Evolutionary conservation across 192 early-diverging fungal genomes (phyloP).

Genomic region (Backusella tarrabulga): DNA sequence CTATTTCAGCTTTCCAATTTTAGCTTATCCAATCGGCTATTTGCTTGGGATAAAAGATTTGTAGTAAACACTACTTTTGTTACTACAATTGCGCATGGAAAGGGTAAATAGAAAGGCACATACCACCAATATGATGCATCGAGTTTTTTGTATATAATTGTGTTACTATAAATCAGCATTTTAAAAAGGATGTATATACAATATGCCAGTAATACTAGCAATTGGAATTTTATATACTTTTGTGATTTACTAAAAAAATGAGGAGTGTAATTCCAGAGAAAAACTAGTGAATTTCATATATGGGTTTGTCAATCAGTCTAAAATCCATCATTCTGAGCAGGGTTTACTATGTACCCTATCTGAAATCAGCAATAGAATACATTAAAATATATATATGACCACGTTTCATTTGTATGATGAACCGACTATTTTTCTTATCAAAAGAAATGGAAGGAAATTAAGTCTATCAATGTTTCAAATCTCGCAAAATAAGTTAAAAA

Average conservation of each 20-base stretch:
- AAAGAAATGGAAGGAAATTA: background rate
- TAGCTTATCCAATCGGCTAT: background rate
- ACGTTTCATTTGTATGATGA: background rate
- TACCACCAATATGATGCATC: too few relatives aligned
- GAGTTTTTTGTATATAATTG: background rate
- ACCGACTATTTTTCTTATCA: background rate
- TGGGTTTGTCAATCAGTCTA: background rate
- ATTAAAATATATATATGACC: background rate
- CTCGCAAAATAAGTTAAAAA: background rate
- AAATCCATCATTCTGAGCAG: background rate
- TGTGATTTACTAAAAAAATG: background rate
- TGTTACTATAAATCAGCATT: background rate
- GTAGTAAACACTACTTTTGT: background rate
- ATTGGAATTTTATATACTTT: background rate
- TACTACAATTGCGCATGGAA: background rate
- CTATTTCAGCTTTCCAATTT: background rate
- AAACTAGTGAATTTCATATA: background rate
- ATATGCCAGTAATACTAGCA: too few relatives aligned
- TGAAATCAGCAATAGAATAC: background rate
- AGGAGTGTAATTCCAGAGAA: background rate
- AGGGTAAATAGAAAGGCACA: background rate
- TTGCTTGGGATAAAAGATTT: background rate
- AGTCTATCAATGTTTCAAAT: background rate
- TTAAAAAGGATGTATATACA: background rate
- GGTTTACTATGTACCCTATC: background rate